phyloP scores from a whole-genome alignment of 306 rosid species.

The Psophocarpus tetragonolobus region DNA sequence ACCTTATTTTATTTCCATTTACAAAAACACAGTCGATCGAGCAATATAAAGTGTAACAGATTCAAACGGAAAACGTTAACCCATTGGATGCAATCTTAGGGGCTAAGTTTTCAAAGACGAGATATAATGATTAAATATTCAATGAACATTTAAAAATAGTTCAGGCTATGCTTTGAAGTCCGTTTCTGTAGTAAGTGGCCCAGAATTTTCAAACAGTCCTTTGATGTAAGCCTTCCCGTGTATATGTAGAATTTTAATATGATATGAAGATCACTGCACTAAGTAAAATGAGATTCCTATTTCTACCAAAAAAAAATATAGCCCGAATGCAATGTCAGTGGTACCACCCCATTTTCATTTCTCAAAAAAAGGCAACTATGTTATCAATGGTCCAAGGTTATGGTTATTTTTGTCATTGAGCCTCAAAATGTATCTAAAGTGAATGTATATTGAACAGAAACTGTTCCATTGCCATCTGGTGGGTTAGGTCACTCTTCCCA shows the following conservation, averaged over 20 bases:
- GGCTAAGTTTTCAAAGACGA: constrained; percentile 37
- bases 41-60: not conserved
- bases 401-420: constrained; percentile 41
- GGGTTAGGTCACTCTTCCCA: constrained; percentile 23
- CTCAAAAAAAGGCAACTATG: not conserved
- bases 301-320: constrained; percentile 5
- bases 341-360: constrained; percentile 30
- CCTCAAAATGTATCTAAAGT: not conserved
- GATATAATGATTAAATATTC: not conserved
- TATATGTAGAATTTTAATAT: not conserved
- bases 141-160: constrained; percentile 26
- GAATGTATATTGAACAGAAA: not conserved
- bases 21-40: not conserved
- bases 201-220: not conserved
- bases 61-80: constrained; percentile 4
- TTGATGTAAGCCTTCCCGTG: not conserved
- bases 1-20: not conserved
- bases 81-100: constrained; percentile 31
- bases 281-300: constrained; percentile 43
- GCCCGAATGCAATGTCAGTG: constrained; percentile 8
- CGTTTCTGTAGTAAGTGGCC: constrained; percentile 25
- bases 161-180: constrained; percentile 21
- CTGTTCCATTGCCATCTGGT: constrained; percentile 24
- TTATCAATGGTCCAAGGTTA: not conserved
- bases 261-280: constrained; percentile 22